Percentiles rank a stretch among this genome's conserved stretches.
Evolutionary conservation across 2,329 filamentous ascomycete genomes (phyloP).

Genomic region (Hypoxylon sp.): DNA sequence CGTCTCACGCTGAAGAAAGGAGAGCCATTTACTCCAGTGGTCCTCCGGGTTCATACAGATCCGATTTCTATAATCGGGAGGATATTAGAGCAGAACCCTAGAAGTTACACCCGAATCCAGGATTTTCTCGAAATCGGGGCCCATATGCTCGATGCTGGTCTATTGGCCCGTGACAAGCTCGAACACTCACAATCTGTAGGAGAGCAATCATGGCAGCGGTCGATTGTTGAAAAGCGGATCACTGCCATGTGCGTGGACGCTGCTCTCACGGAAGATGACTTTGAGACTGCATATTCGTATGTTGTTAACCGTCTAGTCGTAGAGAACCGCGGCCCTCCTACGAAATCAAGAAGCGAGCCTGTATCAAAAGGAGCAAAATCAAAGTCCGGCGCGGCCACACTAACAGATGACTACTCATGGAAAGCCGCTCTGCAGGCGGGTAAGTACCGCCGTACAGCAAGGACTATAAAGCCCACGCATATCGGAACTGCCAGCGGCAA

Average conservation of each 20-base stretch:
- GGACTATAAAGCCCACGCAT: conserved; percentile 70
- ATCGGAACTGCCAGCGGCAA: conserved; percentile 73
- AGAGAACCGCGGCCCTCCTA: conserved; percentile 42
- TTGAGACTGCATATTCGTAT: conserved; percentile 89
- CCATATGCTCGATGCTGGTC: conserved; percentile 75
- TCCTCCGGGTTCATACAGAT: conserved; percentile 82
- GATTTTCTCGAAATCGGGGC: conserved; percentile 79
- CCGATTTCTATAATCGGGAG: conserved; percentile 80
- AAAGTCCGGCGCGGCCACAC: conserved; percentile 42
- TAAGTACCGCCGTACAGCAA: conserved; percentile 73
- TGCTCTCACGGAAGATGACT: conserved; percentile 82
- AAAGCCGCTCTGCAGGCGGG: conserved; percentile 84
- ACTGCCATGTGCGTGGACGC: conserved; percentile 86
- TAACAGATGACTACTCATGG: conserved; percentile 79
- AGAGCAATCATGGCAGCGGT: conserved; percentile 53
- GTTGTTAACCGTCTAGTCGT: conserved; percentile 77
- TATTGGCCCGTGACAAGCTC: conserved; percentile 57
- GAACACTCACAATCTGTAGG: conserved; percentile 47
- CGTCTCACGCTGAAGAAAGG: conserved; percentile 83
- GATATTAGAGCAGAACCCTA: conserved; percentile 81
- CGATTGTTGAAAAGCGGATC: conserved; percentile 74
- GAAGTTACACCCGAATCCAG: conserved; percentile 81
- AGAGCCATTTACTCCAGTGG: conserved; percentile 83
- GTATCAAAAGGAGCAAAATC: conserved; percentile 45
- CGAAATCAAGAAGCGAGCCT: conserved; percentile 44